phyloP scores from a whole-genome alignment of 257 asterid species.

The Solanum neorickii region DNA sequence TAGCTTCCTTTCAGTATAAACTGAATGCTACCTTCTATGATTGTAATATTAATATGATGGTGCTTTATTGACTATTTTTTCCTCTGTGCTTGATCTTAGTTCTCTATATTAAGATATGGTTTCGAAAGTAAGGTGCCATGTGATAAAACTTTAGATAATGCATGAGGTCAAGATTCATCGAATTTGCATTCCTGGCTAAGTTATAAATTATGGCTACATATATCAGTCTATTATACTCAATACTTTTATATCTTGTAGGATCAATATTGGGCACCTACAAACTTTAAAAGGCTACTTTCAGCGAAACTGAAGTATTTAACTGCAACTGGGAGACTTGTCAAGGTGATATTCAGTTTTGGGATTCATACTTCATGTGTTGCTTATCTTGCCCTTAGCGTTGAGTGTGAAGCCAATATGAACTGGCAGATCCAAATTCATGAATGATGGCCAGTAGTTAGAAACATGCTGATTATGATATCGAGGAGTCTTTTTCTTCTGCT shows the following conservation, averaged over 20 bases:
- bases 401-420: background rate
- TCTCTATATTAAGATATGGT: background rate
- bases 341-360: slow-evolving; percentile 32
- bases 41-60: background rate
- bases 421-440: background rate
- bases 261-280: slow-evolving; percentile 90
- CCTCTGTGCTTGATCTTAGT: background rate
- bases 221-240: slow-evolving; percentile 6
- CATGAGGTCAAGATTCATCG: background rate
- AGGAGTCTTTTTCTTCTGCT: slow-evolving; percentile 1
- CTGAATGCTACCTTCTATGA: background rate
- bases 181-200: background rate
- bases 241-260: slow-evolving; percentile 32
- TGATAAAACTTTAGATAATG: background rate
- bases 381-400: background rate
- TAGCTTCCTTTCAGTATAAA: background rate
- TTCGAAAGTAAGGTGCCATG: background rate
- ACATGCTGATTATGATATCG: background rate
- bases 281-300: slow-evolving; percentile 82
- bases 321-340: slow-evolving; percentile 67
- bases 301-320: slow-evolving; percentile 73
- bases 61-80: background rate
- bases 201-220: background rate
- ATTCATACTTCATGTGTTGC: background rate
- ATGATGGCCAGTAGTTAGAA: background rate